These are phyloP conservation scores for Coniferiporia weirii DNA, from an alignment of 1,284 basidiomycete species.

Conservation along the genomic window DNA sequence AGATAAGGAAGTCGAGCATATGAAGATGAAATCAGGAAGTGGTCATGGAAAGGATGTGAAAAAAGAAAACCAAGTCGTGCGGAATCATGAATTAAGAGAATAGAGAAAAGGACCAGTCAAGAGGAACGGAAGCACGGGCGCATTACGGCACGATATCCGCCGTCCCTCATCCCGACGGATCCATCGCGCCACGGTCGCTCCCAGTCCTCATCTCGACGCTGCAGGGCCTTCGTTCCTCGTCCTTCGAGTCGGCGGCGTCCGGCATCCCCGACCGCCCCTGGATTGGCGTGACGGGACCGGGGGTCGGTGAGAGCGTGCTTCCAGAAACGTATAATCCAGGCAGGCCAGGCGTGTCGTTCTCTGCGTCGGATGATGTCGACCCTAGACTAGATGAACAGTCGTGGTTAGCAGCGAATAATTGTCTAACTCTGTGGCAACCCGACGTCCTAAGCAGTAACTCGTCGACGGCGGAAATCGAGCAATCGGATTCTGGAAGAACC, in stretches of 20 bases:
- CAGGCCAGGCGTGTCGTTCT: neutral
- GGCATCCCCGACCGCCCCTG: neutral
- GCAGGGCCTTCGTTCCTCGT: neutral
- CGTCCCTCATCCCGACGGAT: neutral
- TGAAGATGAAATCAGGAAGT: neutral
- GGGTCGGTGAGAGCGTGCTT: neutral
- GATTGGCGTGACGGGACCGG: neutral
- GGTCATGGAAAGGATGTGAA: too few species aligned
- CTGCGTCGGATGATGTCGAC: neutral
- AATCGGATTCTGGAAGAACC: neutral
- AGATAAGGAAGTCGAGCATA: neutral
- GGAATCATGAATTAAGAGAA: too few species aligned
- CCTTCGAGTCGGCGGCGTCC: neutral
- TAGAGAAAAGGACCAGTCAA: too few species aligned
- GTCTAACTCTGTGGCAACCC: too few species aligned
- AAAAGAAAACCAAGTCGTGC: too few species aligned
- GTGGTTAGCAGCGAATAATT: neutral
- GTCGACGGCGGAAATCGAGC: neutral
- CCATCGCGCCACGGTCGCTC: neutral
- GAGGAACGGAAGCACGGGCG: too few species aligned
- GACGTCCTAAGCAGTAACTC: neutral
- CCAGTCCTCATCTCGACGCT: neutral
- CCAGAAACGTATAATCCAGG: neutral
- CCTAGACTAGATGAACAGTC: neutral
- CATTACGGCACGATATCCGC: too few species aligned